phyloP scores from a whole-genome alignment of 169 alveolate genomes.

The Plasmodium malariae region DNA sequence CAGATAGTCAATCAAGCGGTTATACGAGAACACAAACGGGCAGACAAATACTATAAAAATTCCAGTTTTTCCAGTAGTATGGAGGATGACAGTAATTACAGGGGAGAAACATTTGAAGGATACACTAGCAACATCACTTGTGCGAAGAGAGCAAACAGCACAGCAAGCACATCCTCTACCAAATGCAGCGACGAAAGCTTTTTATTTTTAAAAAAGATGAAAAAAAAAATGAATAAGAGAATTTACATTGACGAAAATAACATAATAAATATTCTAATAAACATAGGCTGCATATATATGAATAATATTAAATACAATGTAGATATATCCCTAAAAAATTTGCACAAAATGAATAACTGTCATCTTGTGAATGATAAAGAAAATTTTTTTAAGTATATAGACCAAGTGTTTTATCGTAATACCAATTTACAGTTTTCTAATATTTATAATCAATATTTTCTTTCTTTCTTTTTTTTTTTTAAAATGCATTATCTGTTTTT shows the following conservation, averaged over 20 bases:
- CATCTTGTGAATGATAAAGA: slow-evolving; percentile 32
- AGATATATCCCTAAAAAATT: slow-evolving; percentile 7
- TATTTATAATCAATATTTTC: slow-evolving; percentile 46
- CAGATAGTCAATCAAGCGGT: too few relatives aligned
- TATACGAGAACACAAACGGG: neutral
- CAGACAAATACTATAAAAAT: neutral
- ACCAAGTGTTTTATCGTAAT: slow-evolving; percentile 27
- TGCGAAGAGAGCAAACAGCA: too few relatives aligned
- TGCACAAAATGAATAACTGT: slow-evolving; percentile 15
- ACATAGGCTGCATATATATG: slow-evolving; percentile 66
- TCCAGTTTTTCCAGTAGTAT: neutral
- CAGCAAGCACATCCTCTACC: neutral
- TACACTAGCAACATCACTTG: too few relatives aligned
- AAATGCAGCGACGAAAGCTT: slow-evolving; percentile 71
- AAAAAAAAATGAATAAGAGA: slow-evolving; percentile 28
- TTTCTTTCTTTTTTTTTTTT: slow-evolving; percentile 58
- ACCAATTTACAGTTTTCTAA: slow-evolving; percentile 16
- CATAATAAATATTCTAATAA: slow-evolving; percentile 8
- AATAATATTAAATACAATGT: slow-evolving; percentile 40
- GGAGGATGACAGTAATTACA: too few relatives aligned
- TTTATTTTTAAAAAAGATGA: slow-evolving; percentile 64
- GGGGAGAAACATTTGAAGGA: too few relatives aligned
- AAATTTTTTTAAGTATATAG: slow-evolving; percentile 61
- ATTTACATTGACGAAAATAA: slow-evolving; percentile 19
- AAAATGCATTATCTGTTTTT: slow-evolving; percentile 65